These are phyloP conservation scores for Pyrenochaeta sp. DNA, from an alignment of 2,329 filamentous ascomycete species.

Conservation along the genomic window DNA sequence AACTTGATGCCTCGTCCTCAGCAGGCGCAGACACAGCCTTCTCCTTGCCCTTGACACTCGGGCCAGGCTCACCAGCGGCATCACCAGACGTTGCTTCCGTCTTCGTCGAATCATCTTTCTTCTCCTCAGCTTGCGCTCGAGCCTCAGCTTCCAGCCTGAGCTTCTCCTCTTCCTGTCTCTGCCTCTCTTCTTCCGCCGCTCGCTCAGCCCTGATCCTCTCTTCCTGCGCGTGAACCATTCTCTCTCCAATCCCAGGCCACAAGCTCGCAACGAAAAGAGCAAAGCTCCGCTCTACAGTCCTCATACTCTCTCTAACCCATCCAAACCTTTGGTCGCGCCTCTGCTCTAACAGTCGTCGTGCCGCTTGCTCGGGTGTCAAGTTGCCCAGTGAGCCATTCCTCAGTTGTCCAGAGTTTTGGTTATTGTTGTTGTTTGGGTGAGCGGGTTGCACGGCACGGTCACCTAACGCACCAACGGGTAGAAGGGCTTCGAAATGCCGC, in stretches of 20 bases:
- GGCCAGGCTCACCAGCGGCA: background rate
- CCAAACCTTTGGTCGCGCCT: constrained; percentile 37
- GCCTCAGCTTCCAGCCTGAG: constrained; percentile 15
- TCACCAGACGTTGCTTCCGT: background rate
- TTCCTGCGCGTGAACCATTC: constrained; percentile 65
- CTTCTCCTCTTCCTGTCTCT: constrained; percentile 24
- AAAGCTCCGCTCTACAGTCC: constrained; percentile 62
- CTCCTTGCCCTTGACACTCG: constrained; percentile 30
- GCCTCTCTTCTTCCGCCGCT: constrained; percentile 29
- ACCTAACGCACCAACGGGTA: constrained; percentile 36
- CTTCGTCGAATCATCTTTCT: constrained; percentile 14
- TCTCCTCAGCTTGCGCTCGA: constrained; percentile 16
- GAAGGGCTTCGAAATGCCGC: constrained; percentile 56
- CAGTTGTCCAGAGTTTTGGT: constrained; percentile 3
- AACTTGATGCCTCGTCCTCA: background rate
- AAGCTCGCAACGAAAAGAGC: constrained; percentile 71
- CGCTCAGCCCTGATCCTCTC: constrained; percentile 51
- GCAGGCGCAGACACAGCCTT: constrained; percentile 9
- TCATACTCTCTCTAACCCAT: constrained; percentile 48
- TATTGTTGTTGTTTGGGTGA: background rate
- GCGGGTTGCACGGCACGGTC: constrained; percentile 24
- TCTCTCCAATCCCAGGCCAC: constrained; percentile 69
- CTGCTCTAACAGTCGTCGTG: constrained; percentile 51
- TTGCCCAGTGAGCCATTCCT: constrained; percentile 22
- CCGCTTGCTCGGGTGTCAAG: constrained; percentile 53